Base-by-base conservation (phyloP, 139 green algal species). In the Closterium sp. region DNA sequence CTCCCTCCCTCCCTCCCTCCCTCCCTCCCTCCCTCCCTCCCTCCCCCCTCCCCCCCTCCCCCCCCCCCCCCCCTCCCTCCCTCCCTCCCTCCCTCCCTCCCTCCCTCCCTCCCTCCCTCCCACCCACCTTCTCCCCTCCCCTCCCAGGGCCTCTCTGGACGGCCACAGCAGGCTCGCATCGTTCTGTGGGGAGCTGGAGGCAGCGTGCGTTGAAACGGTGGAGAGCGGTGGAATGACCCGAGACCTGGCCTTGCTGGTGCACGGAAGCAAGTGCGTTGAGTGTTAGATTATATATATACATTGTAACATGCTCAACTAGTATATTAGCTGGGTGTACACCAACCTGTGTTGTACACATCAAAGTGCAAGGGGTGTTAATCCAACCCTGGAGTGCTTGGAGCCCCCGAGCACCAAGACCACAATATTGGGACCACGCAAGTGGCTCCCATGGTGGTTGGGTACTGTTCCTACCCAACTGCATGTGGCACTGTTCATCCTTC, bases 141-240 rank as follows among this genome's bases (percentile, higher is more conserved):
- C 43, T 69, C 25, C 55, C 55, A 76, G 97, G 25, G 97, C 94
- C 88, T 98, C 98, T 95, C 96, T 99, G 23, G 97, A 99, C 93
- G 90, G 88, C 94, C 99, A 99, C 94, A 30, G 91, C 1, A 94
- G 93, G 84, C 96, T 99, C 89, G 87, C 93, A 9, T 89, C 97
- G 88, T 99, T 96, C 88, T 97, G 93, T 91, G 87, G 91, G 28
- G 95, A 97, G 34, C 93, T 99, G 85, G 97, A 99, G 95, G 91
- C 88, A 0, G 96, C 96, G 3, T 96, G 98, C 23, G 95, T 98
- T 34, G 94, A 97, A 86, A 98, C 96, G 16, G 97, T 99, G 36
- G 94, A 98, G 94, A 81, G 84, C 30, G 97, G 97, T 25, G 85
- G 96, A 30, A 96, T 98, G 94, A 99, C 97, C 33, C 99, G 99